Conservation (phyloP, 2,329 filamentous ascomycete genomes). For the Colletotrichum magnum region DNA sequence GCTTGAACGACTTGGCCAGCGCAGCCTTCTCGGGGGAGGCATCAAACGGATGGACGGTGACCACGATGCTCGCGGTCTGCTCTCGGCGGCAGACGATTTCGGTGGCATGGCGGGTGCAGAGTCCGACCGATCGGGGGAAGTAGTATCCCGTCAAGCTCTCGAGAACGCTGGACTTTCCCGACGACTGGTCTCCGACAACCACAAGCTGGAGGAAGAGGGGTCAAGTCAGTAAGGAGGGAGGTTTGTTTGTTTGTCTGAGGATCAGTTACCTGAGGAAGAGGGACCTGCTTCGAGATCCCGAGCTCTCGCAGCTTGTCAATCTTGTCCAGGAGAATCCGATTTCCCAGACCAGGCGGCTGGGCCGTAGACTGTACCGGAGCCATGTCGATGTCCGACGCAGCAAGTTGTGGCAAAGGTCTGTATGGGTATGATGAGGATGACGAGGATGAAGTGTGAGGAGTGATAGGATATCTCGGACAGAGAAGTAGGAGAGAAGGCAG, state of each 20-base stretch:
- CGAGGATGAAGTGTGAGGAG: not conserved
- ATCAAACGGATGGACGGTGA: constrained; percentile 58
- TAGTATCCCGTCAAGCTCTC: constrained; percentile 72
- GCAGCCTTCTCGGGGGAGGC: not conserved
- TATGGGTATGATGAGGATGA: rapidly evolving
- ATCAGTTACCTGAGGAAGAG: constrained; percentile 28
- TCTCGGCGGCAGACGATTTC: constrained; percentile 62
- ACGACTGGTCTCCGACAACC: constrained; percentile 88
- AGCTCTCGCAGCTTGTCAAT: constrained; percentile 51
- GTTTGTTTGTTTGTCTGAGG: constrained; percentile 41
- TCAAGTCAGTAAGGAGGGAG: constrained; percentile 39
- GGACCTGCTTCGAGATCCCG: constrained; percentile 53
- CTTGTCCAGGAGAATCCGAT: constrained; percentile 42
- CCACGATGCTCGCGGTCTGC: constrained; percentile 48
- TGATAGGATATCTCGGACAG: not conserved
- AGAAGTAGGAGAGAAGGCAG: not conserved
- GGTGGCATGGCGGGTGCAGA: constrained; percentile 65
- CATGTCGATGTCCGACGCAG: not conserved
- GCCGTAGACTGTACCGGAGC: constrained; percentile 17
- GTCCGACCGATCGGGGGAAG: constrained; percentile 59
- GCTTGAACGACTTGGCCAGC: constrained; percentile 64
- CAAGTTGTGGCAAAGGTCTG: not conserved
- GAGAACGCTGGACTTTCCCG: constrained; percentile 87
- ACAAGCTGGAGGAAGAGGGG: constrained; percentile 72
- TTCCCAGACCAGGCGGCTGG: constrained; percentile 10